Conservation (phyloP, 2,329 filamentous ascomycete genomes). For the Ascosphaera apis region DNA sequence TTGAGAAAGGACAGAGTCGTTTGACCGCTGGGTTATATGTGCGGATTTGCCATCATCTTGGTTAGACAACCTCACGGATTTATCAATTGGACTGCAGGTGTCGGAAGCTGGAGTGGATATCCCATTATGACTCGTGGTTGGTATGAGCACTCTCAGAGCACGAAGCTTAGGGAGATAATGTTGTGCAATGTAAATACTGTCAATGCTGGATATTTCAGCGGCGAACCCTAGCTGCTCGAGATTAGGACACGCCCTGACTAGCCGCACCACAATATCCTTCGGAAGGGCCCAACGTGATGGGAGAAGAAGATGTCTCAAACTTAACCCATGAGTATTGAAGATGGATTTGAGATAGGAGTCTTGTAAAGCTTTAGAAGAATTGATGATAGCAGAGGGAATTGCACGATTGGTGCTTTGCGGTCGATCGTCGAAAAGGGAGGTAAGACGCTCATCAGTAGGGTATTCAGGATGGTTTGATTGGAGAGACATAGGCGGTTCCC, state of each 20-base stretch:
- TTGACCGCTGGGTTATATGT: neutral
- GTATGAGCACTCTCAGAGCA: slow-evolving; percentile 19
- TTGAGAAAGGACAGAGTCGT: neutral
- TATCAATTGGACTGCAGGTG: neutral
- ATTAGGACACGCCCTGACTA: slow-evolving; percentile 32
- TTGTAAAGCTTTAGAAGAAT: slow-evolving; percentile 7
- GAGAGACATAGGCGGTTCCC: slow-evolving; percentile 3
- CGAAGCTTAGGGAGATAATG: slow-evolving; percentile 19
- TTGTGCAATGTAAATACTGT: slow-evolving; percentile 16
- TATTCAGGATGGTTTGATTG: neutral
- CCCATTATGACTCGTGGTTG: slow-evolving; percentile 7
- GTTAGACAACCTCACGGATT: neutral
- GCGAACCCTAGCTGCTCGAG: slow-evolving; percentile 35
- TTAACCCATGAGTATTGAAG: slow-evolving; percentile 26
- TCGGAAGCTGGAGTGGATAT: neutral
- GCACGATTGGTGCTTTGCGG: neutral
- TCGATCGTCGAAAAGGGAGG: neutral
- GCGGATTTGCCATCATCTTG: neutral
- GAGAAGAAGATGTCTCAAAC: slow-evolving; percentile 32
- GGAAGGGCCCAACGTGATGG: slow-evolving; percentile 31
- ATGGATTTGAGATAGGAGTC: slow-evolving; percentile 29
- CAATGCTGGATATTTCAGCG: slow-evolving; percentile 18
- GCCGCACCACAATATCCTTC: slow-evolving; percentile 23
- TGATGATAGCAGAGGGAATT: neutral
- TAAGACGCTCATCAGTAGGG: neutral